These are phyloP conservation scores for Mucor sp. DNA, from an alignment of 371 early-diverging fungal species.

Conservation along the genomic window DNA sequence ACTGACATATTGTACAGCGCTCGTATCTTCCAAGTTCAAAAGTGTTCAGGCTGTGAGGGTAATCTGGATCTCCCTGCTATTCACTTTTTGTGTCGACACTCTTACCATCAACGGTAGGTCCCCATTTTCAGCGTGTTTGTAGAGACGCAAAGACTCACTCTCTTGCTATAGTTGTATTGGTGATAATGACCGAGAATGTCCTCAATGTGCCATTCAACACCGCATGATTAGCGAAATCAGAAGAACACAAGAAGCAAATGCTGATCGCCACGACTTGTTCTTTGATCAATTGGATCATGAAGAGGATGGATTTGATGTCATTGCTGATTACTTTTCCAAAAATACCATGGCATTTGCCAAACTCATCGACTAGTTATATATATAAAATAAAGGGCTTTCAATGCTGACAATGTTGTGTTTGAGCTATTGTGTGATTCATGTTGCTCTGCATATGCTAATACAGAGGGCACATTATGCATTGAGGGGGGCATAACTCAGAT, in stretches of 20 bases:
- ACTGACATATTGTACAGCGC: conserved; percentile 38
- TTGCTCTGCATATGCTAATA: too few relatives aligned
- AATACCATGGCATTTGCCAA: conserved; percentile 82
- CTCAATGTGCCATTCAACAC: conserved; percentile 85
- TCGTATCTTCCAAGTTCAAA: conserved; percentile 86
- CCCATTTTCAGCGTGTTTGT: too few relatives aligned
- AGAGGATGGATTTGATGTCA: conserved; percentile 83
- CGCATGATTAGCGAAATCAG: conserved; percentile 80
- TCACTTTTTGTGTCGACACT: conserved; percentile 92
- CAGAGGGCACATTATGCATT: too few relatives aligned
- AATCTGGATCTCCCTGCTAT: conserved; percentile 88
- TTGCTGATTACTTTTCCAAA: conserved; percentile 89
- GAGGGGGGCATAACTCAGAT: too few relatives aligned
- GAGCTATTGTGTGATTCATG: too few relatives aligned
- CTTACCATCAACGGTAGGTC: conserved; percentile 86
- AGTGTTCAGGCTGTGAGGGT: conserved; percentile 82
- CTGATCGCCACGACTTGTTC: conserved; percentile 80
- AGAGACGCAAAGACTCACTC: not conserved
- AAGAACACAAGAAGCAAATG: conserved; percentile 73
- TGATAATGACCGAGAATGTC: conserved; percentile 83
- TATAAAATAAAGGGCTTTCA: not conserved
- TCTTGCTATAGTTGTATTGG: conserved; percentile 55
- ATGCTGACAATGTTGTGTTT: not conserved
- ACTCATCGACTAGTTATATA: conserved; percentile 56
- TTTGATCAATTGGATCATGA: conserved; percentile 74